Evolutionary conservation across 257 asterid species (phyloP).

Genomic region (Oldenlandia corymbosa): DNA sequence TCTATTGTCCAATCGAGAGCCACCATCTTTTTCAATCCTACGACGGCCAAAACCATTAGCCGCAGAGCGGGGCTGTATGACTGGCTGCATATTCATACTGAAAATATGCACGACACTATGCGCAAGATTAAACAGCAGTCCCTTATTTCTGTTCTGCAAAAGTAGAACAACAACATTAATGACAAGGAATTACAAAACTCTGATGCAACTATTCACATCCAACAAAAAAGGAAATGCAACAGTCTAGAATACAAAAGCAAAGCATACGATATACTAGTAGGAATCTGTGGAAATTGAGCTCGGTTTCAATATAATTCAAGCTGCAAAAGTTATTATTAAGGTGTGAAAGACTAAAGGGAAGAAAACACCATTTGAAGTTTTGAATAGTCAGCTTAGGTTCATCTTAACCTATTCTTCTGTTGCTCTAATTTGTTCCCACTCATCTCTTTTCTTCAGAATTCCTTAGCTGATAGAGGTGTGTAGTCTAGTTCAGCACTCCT

Average conservation of each 20-base stretch:
- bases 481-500: not conserved
- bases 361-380: not conserved
- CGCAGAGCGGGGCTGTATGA: constrained; percentile 57
- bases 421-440: not conserved
- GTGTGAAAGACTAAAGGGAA: not conserved
- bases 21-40: constrained; percentile 57
- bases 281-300: not conserved
- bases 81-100: constrained; percentile 68
- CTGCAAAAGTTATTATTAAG: not conserved
- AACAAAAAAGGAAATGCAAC: not conserved
- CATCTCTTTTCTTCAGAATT: not conserved
- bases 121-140: constrained; percentile 4
- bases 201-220: no score
- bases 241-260: not conserved
- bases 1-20: constrained; percentile 52
- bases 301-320: not conserved
- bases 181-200: not conserved
- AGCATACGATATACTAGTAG: not conserved
- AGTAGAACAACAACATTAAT: not conserved
- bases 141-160: constrained; percentile 33
- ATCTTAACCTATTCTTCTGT: not conserved
- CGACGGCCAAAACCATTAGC: constrained; percentile 80
- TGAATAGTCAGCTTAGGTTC: not conserved
- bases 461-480: not conserved
- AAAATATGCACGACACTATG: constrained; percentile 28